phyloP scores from a whole-genome alignment of 768 basidiomycete genomes.

The Candolleomyces eurysporus region DNA sequence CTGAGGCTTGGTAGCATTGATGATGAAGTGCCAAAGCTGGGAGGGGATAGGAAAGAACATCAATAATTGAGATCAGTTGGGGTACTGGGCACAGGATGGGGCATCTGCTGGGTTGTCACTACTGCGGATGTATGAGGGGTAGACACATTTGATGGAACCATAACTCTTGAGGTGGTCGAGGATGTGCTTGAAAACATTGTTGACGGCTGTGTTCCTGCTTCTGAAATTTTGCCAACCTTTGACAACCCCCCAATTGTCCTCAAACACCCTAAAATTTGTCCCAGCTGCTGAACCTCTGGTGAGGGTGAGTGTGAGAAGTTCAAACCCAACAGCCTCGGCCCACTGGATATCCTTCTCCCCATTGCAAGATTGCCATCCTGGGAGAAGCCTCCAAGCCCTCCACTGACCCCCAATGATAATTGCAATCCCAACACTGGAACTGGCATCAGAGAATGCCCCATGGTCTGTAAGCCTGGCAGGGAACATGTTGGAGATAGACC shows the following conservation, averaged over 20 bases:
- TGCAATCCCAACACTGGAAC: too few species aligned
- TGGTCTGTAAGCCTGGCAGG: too few species aligned
- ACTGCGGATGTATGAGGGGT: slow-evolving; percentile 28
- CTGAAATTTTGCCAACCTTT: slow-evolving; percentile 25
- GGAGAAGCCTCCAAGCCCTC: slow-evolving; percentile 27
- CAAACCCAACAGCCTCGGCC: slow-evolving; percentile 43
- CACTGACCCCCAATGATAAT: too few species aligned
- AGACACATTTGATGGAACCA: slow-evolving; percentile 17
- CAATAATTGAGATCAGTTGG: slow-evolving; percentile 19
- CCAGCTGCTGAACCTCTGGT: not conserved
- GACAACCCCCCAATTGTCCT: slow-evolving; percentile 29
- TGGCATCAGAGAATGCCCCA: too few species aligned
- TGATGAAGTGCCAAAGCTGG: slow-evolving; percentile 20
- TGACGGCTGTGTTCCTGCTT: slow-evolving; percentile 20
- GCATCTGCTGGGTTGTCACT: slow-evolving; percentile 33
- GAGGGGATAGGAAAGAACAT: slow-evolving; percentile 26
- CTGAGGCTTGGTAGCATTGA: slow-evolving; percentile 14
- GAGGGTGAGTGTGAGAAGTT: slow-evolving; percentile 26
- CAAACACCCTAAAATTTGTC: slow-evolving; percentile 18
- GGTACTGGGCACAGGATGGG: slow-evolving; percentile 33
- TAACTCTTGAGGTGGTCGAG: not conserved
- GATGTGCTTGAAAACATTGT: slow-evolving; percentile 15
- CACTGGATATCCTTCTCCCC: slow-evolving; percentile 36
- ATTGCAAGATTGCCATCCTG: slow-evolving; percentile 25
- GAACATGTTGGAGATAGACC: too few species aligned